Conservation (phyloP, 805 yeast genomes). For the Ogataea nakhonphanomensis region DNA sequence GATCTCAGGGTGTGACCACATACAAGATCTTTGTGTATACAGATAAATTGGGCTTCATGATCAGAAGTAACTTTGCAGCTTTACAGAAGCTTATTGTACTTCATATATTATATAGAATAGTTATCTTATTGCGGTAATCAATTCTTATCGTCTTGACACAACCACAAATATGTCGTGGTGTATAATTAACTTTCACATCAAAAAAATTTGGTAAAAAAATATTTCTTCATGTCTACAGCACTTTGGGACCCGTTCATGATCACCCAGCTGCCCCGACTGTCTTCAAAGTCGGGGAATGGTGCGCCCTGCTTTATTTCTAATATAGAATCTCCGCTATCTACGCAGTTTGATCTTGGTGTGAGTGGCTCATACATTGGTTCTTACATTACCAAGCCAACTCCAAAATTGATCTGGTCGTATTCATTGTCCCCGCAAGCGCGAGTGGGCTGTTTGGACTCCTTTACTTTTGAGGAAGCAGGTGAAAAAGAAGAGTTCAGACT, state of each 20-base stretch:
- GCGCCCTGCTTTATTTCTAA: slow-evolving; percentile 27
- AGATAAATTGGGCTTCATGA: too few relatives aligned
- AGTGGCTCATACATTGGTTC: slow-evolving; percentile 52
- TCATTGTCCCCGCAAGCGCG: slow-evolving; percentile 47
- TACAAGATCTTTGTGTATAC: not conserved
- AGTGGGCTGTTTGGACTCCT: slow-evolving; percentile 42
- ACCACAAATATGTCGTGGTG: slow-evolving; percentile 6
- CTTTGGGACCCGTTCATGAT: slow-evolving; percentile 32
- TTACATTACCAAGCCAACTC: slow-evolving; percentile 51
- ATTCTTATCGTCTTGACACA: not conserved
- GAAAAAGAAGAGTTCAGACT: slow-evolving; percentile 21
- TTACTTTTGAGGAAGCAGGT: slow-evolving; percentile 18
- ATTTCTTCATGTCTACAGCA: slow-evolving; percentile 9
- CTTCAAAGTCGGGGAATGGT: slow-evolving; percentile 21
- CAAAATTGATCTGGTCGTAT: slow-evolving; percentile 54
- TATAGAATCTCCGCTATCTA: slow-evolving; percentile 29
- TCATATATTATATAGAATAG: too few relatives aligned
- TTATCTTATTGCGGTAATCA: not conserved
- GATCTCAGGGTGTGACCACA: too few relatives aligned
- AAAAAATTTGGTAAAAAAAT: slow-evolving; percentile 4
- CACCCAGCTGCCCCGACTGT: slow-evolving; percentile 32
- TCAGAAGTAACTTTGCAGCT: too few relatives aligned
- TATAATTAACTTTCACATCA: not conserved
- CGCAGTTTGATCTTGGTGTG: slow-evolving; percentile 47
- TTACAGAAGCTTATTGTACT: too few relatives aligned